Evolutionary conservation across 305 asterid genomes (phyloP).

Genomic region (Solanum aculeatissimum): DNA sequence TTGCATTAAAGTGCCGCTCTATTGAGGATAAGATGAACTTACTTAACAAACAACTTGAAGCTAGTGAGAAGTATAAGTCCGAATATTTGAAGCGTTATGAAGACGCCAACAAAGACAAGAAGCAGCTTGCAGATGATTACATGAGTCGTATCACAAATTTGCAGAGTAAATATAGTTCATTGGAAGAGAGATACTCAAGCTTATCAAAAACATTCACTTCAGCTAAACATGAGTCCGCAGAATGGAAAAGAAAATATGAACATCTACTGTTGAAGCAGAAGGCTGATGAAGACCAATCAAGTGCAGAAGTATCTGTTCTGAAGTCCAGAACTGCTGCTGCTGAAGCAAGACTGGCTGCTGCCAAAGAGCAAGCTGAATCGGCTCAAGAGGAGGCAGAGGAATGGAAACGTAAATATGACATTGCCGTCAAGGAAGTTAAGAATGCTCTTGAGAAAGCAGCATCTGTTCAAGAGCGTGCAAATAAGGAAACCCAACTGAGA

Average conservation of each 20-base stretch:
- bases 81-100: constrained; percentile 88
- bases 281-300: constrained; percentile 72
- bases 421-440: constrained; percentile 77
- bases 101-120: constrained; percentile 76
- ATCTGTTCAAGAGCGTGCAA: constrained; percentile 75
- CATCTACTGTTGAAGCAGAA: constrained; percentile 46
- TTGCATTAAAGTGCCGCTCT: constrained; percentile 71
- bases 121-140: constrained; percentile 65
- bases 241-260: constrained; percentile 89
- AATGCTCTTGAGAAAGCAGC: constrained; percentile 93
- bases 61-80: constrained; percentile 75
- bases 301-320: constrained; percentile 66
- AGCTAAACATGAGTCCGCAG: constrained; percentile 55
- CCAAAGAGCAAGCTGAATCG: constrained; percentile 81
- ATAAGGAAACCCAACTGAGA: constrained; percentile 59
- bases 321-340: constrained; percentile 85
- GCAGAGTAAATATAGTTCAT: constrained; percentile 63
- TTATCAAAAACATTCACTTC: constrained; percentile 50
- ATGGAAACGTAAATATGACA: constrained; percentile 89
- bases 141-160: constrained; percentile 63
- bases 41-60: constrained; percentile 82
- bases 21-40: constrained; percentile 66
- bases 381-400: constrained; percentile 93
- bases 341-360: constrained; percentile 93
- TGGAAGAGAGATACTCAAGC: constrained; percentile 77